phyloP scores from a whole-genome alignment of 1,139 yeast genomes.

The Sugiyamaella paludigena region DNA sequence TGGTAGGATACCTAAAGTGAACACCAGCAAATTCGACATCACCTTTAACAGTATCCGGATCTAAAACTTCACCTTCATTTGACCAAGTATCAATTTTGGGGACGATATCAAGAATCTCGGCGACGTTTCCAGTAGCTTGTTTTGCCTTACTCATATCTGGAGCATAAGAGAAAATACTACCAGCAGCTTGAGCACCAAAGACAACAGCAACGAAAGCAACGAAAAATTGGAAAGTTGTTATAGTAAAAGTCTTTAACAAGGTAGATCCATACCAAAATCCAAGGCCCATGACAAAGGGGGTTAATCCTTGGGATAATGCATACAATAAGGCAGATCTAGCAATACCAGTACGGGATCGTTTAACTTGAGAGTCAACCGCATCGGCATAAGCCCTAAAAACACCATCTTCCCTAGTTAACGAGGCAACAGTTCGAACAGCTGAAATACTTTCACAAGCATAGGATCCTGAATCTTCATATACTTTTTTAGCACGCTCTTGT shows the following conservation, averaged over 20 bases:
- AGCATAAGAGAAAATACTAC: constrained; percentile 84
- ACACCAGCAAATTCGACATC: constrained; percentile 64
- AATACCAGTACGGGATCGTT: constrained; percentile 29
- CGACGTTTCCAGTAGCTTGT: constrained; percentile 71
- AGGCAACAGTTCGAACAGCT: constrained; percentile 40
- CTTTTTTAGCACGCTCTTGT: constrained; percentile 49
- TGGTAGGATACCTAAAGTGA: constrained; percentile 77
- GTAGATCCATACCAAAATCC: constrained; percentile 43
- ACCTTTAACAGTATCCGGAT: constrained; percentile 44
- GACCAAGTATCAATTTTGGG: constrained; percentile 58
- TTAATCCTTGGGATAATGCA: constrained; percentile 38
- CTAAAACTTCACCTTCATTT: constrained; percentile 50
- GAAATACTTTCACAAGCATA: constrained; percentile 39
- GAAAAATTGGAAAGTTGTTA: constrained; percentile 35
- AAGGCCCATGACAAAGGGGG: constrained; percentile 40
- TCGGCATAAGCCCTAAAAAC: constrained; percentile 32
- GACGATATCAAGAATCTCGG: constrained; percentile 65
- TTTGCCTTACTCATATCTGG: constrained; percentile 56
- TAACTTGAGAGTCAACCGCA: constrained; percentile 35
- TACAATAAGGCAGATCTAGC: constrained; percentile 35
- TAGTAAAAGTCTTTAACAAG: constrained; percentile 30
- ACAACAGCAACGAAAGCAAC: constrained; percentile 52
- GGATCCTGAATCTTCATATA: constrained; percentile 40
- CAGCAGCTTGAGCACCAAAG: constrained; percentile 81
- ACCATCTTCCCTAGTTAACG: constrained; percentile 39